Base-by-base conservation (phyloP, 176 grass and related monocot genomes). In the Ensete glaucum region DNA sequence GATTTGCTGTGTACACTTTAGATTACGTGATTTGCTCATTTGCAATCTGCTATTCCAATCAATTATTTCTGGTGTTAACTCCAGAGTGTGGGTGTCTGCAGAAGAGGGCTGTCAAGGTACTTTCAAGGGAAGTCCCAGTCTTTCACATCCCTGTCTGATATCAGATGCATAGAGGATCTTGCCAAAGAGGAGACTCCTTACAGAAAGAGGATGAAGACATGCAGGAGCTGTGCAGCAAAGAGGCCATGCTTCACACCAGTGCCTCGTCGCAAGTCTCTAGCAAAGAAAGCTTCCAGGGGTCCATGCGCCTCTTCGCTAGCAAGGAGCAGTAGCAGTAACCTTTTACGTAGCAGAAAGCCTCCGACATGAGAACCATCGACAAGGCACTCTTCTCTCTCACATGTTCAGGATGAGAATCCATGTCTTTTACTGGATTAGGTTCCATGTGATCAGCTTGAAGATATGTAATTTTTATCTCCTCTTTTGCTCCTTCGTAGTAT, bases 181-280 rank as follows among this genome's bases (percentile, higher is more conserved):
- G 77, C 85, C 15, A 91, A 91, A 57, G 76, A 85, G 79, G 58
- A 52, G 75, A 66, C 12, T 62, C 72, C 88, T 10, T 91, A 78
- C 69, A 82, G 15, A 63, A 91, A 75, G 69, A 96, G 87, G 83
- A 85, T 89, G 82, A 96, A 92, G 83, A 67, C 85, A 63, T 80
- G 87, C 49, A 87, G 76, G 64, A 89, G 89, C 73, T 87, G 82
- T 79, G 58, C 84, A 72, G 87, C 70, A 17, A 79, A 83, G 55
- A 71, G 20, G 79, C 52, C 84, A 76, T 85, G 68, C 69, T 80
- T 76, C 48, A 34, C 76, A 64, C 60, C 81, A 8, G 80, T 72
- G 52, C 80, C 77, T 62, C 24, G 73, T 34, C 79, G 73, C 16
- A 89, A 83, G 75, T 57, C 78, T 64, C 89, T 96, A 71, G 68